Evolutionary conservation across 305 asterid genomes (phyloP).

Genomic region (Solanum hybrid): DNA sequence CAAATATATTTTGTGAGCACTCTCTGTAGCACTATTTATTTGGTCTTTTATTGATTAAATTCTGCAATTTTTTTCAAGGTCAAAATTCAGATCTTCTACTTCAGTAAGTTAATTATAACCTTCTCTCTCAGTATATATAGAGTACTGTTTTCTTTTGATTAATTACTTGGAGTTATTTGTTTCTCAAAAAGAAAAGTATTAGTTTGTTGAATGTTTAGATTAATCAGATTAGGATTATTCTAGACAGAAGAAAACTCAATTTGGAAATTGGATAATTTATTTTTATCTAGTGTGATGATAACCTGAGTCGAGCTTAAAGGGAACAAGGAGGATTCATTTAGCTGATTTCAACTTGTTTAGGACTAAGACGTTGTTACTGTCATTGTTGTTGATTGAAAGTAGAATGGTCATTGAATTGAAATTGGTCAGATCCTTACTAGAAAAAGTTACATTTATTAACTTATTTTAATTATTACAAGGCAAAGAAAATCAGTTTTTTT

Average conservation of each 20-base stretch:
- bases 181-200: background rate
- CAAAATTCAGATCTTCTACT: background rate
- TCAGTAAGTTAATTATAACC: background rate
- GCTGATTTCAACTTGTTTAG: background rate
- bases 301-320: no score
- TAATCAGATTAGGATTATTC: background rate
- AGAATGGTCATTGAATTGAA: background rate
- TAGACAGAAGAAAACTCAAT: background rate
- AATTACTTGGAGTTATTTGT: background rate
- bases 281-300: background rate
- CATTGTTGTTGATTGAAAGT: background rate
- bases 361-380: background rate
- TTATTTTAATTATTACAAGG: no score
- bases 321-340: background rate
- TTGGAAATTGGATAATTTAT: no score
- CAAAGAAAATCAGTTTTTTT: no score
- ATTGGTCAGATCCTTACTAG: background rate
- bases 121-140: background rate
- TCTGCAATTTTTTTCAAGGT: background rate
- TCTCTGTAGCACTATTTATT: background rate
- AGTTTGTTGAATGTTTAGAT: background rate
- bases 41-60: background rate
- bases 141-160: background rate
- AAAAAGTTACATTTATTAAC: background rate
- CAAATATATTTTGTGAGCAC: background rate